These are phyloP conservation scores for Volvox africanus DNA, from an alignment of 139 green algal genomes.

Conservation along the genomic window DNA sequence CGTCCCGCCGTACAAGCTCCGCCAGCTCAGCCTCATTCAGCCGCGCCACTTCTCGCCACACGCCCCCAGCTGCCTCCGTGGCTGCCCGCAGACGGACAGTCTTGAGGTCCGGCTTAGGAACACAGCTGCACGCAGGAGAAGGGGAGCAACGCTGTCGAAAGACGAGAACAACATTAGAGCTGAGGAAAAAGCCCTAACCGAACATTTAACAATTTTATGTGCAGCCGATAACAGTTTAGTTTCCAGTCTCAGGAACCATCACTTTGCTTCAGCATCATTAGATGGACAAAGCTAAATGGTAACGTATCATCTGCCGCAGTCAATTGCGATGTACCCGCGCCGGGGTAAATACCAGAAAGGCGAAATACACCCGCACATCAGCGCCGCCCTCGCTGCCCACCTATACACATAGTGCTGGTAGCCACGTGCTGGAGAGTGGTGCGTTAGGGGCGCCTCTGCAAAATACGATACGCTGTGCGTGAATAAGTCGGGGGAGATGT, in stretches of 20 bases:
- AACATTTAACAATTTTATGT: no score
- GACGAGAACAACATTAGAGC: no score
- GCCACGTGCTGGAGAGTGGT: constrained; percentile 65
- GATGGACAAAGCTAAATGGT: no score
- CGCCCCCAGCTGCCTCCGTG: constrained; percentile 72
- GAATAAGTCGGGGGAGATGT: constrained; percentile 97
- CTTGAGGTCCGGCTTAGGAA: constrained; percentile 83
- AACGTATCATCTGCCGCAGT: no score
- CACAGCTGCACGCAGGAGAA: constrained; percentile 51
- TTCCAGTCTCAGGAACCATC: no score
- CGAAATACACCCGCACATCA: no score
- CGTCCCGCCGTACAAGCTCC: constrained; percentile 75
- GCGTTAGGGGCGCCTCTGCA: constrained; percentile 89
- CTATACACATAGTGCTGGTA: constrained; percentile 52
- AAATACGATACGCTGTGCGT: constrained; percentile 98
- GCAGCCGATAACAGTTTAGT: no score
- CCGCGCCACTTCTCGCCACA: constrained; percentile 73
- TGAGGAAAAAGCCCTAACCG: no score
- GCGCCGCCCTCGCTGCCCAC: neutral
- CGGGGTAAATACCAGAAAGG: no score
- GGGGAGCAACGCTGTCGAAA: neutral
- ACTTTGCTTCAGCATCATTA: no score
- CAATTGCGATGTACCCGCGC: no score
- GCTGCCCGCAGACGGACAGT: constrained; percentile 74
- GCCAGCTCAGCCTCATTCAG: constrained; percentile 78